These are phyloP conservation scores for Ophidiomyces ophidiicola DNA, from an alignment of 2,329 filamentous ascomycete species.

Conservation along the genomic window DNA sequence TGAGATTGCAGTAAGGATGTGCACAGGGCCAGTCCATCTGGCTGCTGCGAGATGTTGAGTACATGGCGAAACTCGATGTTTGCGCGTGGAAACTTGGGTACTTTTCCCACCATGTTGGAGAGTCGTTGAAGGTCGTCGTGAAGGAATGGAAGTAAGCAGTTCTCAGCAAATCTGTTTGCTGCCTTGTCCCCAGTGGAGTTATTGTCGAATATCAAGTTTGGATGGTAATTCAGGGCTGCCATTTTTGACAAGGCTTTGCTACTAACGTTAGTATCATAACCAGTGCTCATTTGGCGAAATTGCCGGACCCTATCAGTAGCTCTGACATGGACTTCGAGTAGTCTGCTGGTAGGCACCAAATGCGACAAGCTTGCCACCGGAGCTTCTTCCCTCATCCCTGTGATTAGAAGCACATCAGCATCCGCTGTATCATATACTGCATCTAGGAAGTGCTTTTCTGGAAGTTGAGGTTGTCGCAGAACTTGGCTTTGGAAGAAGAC, in stretches of 20 bases:
- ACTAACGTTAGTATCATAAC: conserved; percentile 14
- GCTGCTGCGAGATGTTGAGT: conserved; percentile 35
- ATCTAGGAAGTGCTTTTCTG: conserved; percentile 41
- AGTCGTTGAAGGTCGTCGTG: conserved; percentile 38
- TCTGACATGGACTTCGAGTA: conserved; percentile 44
- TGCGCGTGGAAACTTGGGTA: conserved; percentile 41
- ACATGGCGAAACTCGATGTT: conserved; percentile 48
- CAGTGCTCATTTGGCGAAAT: conserved; percentile 25
- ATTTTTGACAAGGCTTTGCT: too few relatives aligned
- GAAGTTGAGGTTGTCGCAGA: conserved; percentile 34
- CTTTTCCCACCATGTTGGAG: conserved; percentile 37
- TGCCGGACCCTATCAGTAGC: conserved; percentile 30
- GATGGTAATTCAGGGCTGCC: conserved; percentile 10
- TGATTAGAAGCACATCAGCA: conserved; percentile 48
- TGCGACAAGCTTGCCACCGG: conserved; percentile 45
- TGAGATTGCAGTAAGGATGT: conserved; percentile 38
- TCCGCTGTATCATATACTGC: conserved; percentile 33
- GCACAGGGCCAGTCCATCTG: conserved; percentile 41
- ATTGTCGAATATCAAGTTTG: conserved; percentile 42
- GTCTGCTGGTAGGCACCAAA: conserved; percentile 40
- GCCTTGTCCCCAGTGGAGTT: conserved; percentile 32
- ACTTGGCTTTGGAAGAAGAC: conserved; percentile 41
- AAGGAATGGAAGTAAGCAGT: conserved; percentile 36
- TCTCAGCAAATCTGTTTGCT: conserved; percentile 33
- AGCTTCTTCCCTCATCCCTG: conserved; percentile 50